These are phyloP conservation scores for Allodekkera sacchari DNA, from an alignment of 805 yeast species.

Conservation along the genomic window DNA sequence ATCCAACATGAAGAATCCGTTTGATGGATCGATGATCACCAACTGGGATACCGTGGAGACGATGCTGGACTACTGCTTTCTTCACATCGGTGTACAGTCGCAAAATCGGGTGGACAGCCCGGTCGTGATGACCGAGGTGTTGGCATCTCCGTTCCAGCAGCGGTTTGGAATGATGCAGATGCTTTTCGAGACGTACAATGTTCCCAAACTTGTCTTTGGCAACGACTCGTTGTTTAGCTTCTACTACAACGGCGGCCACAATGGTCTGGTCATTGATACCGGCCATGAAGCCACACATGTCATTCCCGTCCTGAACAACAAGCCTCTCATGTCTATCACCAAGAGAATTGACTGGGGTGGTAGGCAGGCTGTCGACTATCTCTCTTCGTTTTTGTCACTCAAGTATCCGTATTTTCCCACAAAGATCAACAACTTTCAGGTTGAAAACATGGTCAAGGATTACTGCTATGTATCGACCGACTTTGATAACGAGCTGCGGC, in stretches of 20 bases:
- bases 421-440: constrained; percentile 54
- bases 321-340: constrained; percentile 54
- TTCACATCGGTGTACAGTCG: constrained; percentile 61
- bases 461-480: constrained; percentile 70
- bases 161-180: constrained; percentile 71
- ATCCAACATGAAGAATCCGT: constrained; percentile 68
- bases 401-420: constrained; percentile 92
- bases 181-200: constrained; percentile 74
- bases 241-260: constrained; percentile 47
- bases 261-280: constrained; percentile 73
- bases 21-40: constrained; percentile 77
- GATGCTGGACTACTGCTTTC: constrained; percentile 75
- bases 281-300: constrained; percentile 80
- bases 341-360: constrained; percentile 94
- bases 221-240: constrained; percentile 76
- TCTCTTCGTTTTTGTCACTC: constrained; percentile 55
- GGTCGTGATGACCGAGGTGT: constrained; percentile 67
- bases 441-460: constrained; percentile 60
- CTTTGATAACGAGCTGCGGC: constrained; percentile 55
- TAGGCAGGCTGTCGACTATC: constrained; percentile 53
- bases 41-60: constrained; percentile 90
- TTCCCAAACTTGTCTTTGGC: constrained; percentile 71
- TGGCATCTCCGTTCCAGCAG: constrained; percentile 64
- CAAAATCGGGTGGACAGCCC: constrained; percentile 63
- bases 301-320: constrained; percentile 72